Evolutionary conservation across 2,329 filamentous ascomycete species (phyloP).

Genomic region (Scedosporium apiospermum): DNA sequence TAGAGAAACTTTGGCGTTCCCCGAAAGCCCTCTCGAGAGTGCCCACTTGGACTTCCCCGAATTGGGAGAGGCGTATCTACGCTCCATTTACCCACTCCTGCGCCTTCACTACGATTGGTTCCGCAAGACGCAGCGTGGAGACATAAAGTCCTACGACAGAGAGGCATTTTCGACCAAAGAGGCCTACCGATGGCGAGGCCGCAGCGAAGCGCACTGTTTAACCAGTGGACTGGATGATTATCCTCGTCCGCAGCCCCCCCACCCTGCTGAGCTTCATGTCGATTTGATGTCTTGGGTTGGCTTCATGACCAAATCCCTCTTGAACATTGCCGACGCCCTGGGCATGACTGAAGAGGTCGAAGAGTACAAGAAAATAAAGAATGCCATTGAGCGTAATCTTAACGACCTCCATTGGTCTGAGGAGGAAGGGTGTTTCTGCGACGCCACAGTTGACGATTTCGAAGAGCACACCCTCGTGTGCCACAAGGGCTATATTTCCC

Average conservation of each 20-base stretch:
- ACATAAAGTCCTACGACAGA: conserved; percentile 85
- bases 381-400: conserved; percentile 75
- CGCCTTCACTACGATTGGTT: conserved; percentile 93
- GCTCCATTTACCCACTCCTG: conserved; percentile 73
- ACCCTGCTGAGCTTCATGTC: conserved; percentile 90
- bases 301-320: conserved; percentile 84
- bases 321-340: conserved; percentile 69
- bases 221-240: conserved; percentile 96
- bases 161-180: conserved; percentile 83
- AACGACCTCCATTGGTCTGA: conserved; percentile 91
- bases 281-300: conserved; percentile 96
- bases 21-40: conserved; percentile 9
- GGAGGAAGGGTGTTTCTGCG: conserved; percentile 75
- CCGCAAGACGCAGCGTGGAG: conserved; percentile 79
- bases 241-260: conserved; percentile 83
- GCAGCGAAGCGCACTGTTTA: conserved; percentile 76
- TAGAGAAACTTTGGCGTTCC: conserved; percentile 4
- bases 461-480: conserved; percentile 86
- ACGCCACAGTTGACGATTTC: conserved; percentile 89
- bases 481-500: conserved; percentile 90
- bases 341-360: conserved; percentile 65
- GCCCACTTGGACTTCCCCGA: conserved; percentile 56
- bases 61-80: conserved; percentile 61
- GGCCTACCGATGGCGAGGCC: conserved; percentile 89
- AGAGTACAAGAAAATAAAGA: conserved; percentile 61